Evolutionary conservation across 2,329 filamentous ascomycete species (phyloP), one percentile per base, ranked within the genome.

Genomic region (Hypoxylon sp.): DNA sequence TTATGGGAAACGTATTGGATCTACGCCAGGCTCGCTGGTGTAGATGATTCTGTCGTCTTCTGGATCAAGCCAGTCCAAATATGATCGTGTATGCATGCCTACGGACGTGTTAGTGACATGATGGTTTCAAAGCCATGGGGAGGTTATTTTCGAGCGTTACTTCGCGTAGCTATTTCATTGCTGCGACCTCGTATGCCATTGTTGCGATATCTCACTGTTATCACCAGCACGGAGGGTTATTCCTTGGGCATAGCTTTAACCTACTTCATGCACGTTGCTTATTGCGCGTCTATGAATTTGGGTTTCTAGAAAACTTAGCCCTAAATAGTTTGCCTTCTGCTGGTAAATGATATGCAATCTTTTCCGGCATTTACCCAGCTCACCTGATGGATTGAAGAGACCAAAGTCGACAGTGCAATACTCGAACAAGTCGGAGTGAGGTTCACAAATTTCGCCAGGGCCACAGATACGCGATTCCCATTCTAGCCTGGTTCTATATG

Each of bases 11-110:
- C 28, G 67, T 26, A 8, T 19, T 32, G 22, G 15, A 69, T 74
- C 51, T 72, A 77, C 77, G 71, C 67, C 76, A 73, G 2, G 76
- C 75, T 60, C 76, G 70, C 34, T 76, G 74, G 61, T 77, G 73
- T n/a, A 79, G 65, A 41, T 76, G 72, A 30, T 74, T 78, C 61
- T 79, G 76, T 57, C 70, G 68, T 59, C 71, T 76, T 59, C 74
- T 74, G 70, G 2, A 65, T 63, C 20, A 77, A 41, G 2, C 77
- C 76, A 20, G 76, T 75, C 76, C 76, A 78, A 63, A 78, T 73
- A 58, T 79, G 76, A 19, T 76, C 68, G 37, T 43, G 34, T n/a
- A 53, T 55, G 6, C 67, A 67, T 20, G 69, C 70, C 71, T 73
- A 58, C 17, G 11, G 41, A 22, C n/a, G 6, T 30, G 24, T 64